These are phyloP conservation scores for Xerocomellus amylosporus DNA, from an alignment of 768 basidiomycete species.

Conservation along the genomic window DNA sequence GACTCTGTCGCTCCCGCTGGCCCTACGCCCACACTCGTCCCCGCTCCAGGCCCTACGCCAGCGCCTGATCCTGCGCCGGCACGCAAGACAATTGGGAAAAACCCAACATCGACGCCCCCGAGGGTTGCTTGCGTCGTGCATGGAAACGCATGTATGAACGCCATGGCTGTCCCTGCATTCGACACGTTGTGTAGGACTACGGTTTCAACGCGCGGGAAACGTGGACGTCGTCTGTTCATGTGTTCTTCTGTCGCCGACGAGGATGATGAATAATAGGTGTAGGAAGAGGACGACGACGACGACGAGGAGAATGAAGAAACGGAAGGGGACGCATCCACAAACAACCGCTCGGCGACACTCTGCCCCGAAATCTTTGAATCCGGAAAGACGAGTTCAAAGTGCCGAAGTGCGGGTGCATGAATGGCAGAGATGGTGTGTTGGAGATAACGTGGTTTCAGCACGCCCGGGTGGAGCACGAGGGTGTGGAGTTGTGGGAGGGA, in stretches of 20 bases:
- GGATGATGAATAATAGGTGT: background rate
- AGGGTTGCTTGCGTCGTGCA: slow-evolving; percentile 18
- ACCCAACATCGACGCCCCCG: slow-evolving; percentile 27
- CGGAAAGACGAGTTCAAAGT: slow-evolving; percentile 33
- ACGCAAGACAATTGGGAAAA: slow-evolving; percentile 19
- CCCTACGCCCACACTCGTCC: background rate
- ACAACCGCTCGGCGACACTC: slow-evolving; percentile 25
- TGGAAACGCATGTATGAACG: slow-evolving; percentile 31
- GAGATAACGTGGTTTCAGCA: slow-evolving; percentile 32
- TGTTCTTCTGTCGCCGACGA: background rate
- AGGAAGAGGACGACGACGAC: background rate
- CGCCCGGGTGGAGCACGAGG: slow-evolving; percentile 29
- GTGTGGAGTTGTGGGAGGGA: slow-evolving; percentile 29
- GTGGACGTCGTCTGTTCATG: slow-evolving; percentile 15
- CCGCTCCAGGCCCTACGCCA: background rate
- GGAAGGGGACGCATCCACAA: slow-evolving; percentile 9
- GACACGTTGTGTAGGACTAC: slow-evolving; percentile 27
- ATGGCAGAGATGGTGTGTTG: slow-evolving; percentile 30
- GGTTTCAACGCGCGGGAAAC: slow-evolving; percentile 28
- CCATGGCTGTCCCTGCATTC: slow-evolving; percentile 20
- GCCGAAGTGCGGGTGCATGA: slow-evolving; percentile 28
- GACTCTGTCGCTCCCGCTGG: background rate
- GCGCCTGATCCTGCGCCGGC: background rate
- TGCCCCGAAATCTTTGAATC: slow-evolving; percentile 30
- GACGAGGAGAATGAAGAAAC: background rate